Conservation (phyloP, 106 monocot species). For the Dendrobium chrysotoxum region DNA sequence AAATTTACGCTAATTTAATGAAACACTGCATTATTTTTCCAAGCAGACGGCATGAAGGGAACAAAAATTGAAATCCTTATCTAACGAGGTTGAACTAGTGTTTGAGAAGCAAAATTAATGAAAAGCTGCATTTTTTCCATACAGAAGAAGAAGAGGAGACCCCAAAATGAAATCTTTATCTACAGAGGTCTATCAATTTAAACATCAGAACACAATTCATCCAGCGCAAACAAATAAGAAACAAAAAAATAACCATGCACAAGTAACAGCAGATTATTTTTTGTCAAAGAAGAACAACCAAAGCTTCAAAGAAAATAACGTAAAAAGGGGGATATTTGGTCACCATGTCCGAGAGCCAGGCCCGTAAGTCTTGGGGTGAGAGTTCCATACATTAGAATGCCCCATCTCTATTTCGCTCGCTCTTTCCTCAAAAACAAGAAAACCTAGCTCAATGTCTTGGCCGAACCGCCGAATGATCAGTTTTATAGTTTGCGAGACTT, state of each 20-base stretch:
- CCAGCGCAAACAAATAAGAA: not conserved
- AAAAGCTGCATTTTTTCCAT: not conserved
- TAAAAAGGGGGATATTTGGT: not conserved
- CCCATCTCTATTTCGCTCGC: no score
- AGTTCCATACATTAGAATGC: constrained; percentile 36
- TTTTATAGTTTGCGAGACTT: no score
- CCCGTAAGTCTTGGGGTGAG: constrained; percentile 34
- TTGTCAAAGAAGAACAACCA: no score
- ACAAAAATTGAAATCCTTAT: no score
- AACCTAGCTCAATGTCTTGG: no score
- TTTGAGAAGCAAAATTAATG: not conserved
- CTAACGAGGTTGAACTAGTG: not conserved
- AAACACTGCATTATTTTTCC: no score
- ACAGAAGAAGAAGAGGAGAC: not conserved
- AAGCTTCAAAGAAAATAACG: not conserved
- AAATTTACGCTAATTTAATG: no score
- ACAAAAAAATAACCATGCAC: not conserved
- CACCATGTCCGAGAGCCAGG: constrained; percentile 28
- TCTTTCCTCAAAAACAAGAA: no score
- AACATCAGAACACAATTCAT: no score
- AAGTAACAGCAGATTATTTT: not conserved
- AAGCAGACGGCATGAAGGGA: no score
- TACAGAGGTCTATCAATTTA: not conserved
- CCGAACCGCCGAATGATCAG: no score
- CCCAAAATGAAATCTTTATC: not conserved